Conservation (phyloP, 306 rosid genomes). For the Adenanthera pavonina region DNA sequence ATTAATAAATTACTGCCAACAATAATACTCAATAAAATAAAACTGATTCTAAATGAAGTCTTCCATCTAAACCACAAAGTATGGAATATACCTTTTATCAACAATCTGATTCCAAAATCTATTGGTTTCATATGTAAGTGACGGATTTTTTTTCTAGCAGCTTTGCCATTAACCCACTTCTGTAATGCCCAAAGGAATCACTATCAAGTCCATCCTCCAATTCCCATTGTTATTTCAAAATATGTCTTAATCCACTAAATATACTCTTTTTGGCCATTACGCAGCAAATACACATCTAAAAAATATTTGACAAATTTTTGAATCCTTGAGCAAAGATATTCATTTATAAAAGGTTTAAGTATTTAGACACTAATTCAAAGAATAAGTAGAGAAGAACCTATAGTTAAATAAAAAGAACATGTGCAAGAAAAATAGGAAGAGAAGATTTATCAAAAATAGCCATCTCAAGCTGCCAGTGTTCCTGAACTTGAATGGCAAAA, state of each 20-base stretch:
- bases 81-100: constrained; percentile 66
- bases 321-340: neutral
- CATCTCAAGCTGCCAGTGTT: constrained; percentile 13
- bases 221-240: constrained; percentile 30
- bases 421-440: constrained; percentile 15
- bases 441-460: neutral
- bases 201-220: constrained; percentile 82
- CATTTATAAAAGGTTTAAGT: constrained; percentile 13
- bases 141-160: constrained; percentile 95
- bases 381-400: constrained; percentile 1
- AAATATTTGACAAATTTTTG: constrained; percentile 1
- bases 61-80: constrained; percentile 1
- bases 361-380: constrained; percentile 22
- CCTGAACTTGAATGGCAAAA: neutral
- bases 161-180: constrained; percentile 75
- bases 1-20: neutral
- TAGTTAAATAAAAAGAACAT: constrained; percentile 14
- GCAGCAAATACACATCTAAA: neutral
- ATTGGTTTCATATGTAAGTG: constrained; percentile 78
- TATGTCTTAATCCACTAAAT: neutral
- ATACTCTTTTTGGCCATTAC: neutral
- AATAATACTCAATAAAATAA: constrained; percentile 11
- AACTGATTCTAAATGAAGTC: neutral
- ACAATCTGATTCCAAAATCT: constrained; percentile 82
- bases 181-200: constrained; percentile 77